Evolutionary conservation across 768 basidiomycete species (phyloP).

Genomic region (Chlorophyllum brunneum): DNA sequence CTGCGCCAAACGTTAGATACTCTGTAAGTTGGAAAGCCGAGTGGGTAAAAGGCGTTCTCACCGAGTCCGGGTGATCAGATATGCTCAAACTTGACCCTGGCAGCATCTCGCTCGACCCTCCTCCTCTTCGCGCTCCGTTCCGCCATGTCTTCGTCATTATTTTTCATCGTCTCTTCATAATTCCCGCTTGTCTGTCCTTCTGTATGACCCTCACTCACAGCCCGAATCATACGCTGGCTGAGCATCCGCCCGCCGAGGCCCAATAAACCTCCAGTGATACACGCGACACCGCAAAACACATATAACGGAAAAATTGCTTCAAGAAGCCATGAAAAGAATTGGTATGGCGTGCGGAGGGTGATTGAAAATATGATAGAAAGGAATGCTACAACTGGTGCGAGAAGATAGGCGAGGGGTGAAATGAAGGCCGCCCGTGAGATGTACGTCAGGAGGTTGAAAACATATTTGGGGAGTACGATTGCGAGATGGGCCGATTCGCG

Average conservation of each 20-base stretch:
- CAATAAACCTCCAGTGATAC: constrained; percentile 43
- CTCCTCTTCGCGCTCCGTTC: constrained; percentile 10
- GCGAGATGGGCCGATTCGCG: not conserved
- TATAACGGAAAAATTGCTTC: constrained; percentile 52
- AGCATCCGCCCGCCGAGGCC: constrained; percentile 34
- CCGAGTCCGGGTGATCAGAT: not conserved
- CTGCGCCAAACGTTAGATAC: too few relatives aligned
- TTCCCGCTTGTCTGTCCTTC: not conserved
- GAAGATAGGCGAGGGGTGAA: constrained; percentile 34
- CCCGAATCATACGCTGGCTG: constrained; percentile 5
- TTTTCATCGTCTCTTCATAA: constrained; percentile 1
- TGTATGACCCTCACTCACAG: not conserved
- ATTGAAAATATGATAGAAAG: constrained; percentile 35
- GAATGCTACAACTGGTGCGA: constrained; percentile 46
- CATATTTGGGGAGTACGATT: constrained; percentile 10
- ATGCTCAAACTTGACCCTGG: constrained; percentile 8
- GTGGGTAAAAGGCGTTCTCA: not conserved
- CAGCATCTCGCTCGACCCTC: constrained; percentile 1
- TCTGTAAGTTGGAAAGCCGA: too few relatives aligned
- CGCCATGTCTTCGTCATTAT: not conserved
- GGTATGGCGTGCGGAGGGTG: constrained; percentile 44
- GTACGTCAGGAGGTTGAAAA: constrained; percentile 16
- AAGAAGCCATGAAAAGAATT: constrained; percentile 31
- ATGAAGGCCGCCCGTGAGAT: constrained; percentile 21
- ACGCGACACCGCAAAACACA: constrained; percentile 52